Evolutionary conservation across 2,329 filamentous ascomycete genomes (phyloP), one percentile per base, ranked within the genome.

Genomic region (Colletotrichum sp.): DNA sequence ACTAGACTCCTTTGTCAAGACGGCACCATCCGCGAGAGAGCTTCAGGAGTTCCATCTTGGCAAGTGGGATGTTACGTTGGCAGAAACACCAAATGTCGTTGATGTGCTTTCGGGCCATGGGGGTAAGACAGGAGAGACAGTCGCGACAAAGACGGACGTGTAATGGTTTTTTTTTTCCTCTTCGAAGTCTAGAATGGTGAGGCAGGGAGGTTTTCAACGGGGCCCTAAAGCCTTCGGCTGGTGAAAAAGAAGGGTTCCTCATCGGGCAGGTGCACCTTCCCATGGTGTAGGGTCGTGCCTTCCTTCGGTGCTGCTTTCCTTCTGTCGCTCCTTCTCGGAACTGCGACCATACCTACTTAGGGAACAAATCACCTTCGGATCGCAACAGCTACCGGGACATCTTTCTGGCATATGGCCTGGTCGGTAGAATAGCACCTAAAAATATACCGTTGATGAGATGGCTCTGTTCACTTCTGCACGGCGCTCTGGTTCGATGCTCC

Each of bases 61-160:
- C 7, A 80, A 80, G 2, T 85, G 84, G 84, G 82, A 85, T 30
- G 78, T 81, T 8, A 77, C 78, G 12, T 59, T 78, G 48, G 66
- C 72, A 7, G 74, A 77, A 28, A 74, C 74, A n/a, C 28, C 68
- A 1, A 64, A 72, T 12, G 28, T 69, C 9, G 36, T 76, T 5
- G 63, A 52, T 16, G 30, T 36, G 32, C n/a, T 30, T 48, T 58
- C 68, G 13, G 59, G 36, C 0, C n/a, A 63, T 4, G 64, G 59
- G 13, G 64, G 14, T 2, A 71, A 64, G 58, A 18, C 59, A 9
- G 62, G 26, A 7, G 30, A 61, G 5, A 4, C 69, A 4, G 66
- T 14, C 9, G 30, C 43, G 4, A 32, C n/a, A 24, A 70, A 70
- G 58, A 30, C 34, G 5, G 34, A 65, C 16, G 28, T 64, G 34